Percentiles rank a stretch among this genome's conserved stretches.
These are phyloP conservation scores for Chenopodium formosanum DNA, from an alignment of 148 eudicot genomes.

Conservation along the genomic window DNA sequence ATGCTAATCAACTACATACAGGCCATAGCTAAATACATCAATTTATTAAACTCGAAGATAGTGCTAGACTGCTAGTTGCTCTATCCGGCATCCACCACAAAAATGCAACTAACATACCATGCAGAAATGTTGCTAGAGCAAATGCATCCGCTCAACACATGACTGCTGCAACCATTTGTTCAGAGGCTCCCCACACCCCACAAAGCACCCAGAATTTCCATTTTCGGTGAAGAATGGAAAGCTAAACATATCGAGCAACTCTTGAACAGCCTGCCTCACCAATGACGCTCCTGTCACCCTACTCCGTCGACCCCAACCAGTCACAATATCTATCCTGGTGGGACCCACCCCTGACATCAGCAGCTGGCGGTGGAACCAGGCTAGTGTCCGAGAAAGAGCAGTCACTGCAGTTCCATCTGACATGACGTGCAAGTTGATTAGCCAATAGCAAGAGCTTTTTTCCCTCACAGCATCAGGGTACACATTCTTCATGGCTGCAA, in stretches of 20 bases:
- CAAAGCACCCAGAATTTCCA: slow-evolving; percentile 89
- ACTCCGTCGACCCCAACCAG: slow-evolving; percentile 98
- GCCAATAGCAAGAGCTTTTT: slow-evolving; percentile 84
- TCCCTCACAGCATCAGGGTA: slow-evolving; percentile 80
- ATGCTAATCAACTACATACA: slow-evolving; percentile 5
- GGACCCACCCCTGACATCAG: slow-evolving; percentile 63
- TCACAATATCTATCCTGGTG: slow-evolving; percentile 77
- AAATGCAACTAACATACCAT: slow-evolving; percentile 16
- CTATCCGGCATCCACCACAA: slow-evolving; percentile 14
- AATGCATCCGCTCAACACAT: slow-evolving; percentile 93
- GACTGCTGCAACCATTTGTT: slow-evolving; percentile 73
- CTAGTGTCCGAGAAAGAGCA: slow-evolving; percentile 89
- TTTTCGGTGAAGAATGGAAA: slow-evolving; percentile 76
- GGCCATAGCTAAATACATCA: slow-evolving; percentile 11
- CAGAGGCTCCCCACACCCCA: slow-evolving; percentile 89
- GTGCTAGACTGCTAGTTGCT: slow-evolving; percentile 3
- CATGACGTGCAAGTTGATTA: slow-evolving; percentile 96
- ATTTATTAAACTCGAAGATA: slow-evolving; percentile 7
- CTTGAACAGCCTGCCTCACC: slow-evolving; percentile 90
- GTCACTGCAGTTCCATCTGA: slow-evolving; percentile 98
- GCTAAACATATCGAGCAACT: slow-evolving; percentile 61
- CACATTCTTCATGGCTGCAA: slow-evolving; percentile 86
- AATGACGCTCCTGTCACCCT: slow-evolving; percentile 81
- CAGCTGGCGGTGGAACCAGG: slow-evolving; percentile 71
- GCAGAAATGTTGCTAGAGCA: slow-evolving; percentile 41